Conservation (phyloP, 352 stramenopile species). For the Pythium coloratum region DNA sequence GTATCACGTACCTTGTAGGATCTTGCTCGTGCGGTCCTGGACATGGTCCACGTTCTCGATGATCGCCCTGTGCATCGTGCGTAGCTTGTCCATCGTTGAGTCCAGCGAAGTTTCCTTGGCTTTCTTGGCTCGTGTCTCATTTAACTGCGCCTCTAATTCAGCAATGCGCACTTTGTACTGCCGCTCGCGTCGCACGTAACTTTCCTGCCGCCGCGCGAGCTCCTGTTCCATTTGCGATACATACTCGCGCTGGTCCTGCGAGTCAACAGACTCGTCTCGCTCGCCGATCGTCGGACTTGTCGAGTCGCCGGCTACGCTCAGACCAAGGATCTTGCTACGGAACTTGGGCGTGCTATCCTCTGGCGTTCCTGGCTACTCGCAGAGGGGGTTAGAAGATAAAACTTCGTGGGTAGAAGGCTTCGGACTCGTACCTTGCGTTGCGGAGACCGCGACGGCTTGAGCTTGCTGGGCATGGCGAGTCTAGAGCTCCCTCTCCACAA, state of each 20-base stretch:
- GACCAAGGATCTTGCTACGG: slow-evolving; percentile 50
- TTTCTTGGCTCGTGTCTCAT: slow-evolving; percentile 70
- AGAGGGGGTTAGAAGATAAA: no score
- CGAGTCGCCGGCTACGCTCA: slow-evolving; percentile 53
- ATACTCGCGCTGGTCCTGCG: slow-evolving; percentile 44
- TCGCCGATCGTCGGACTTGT: slow-evolving; percentile 25
- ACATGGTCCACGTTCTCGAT: slow-evolving; percentile 89
- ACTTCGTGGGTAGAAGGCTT: no score
- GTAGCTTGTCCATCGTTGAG: slow-evolving; percentile 77
- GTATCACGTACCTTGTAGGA: slow-evolving; percentile 56
- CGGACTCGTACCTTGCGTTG: slow-evolving; percentile 12
- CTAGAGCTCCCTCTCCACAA: slow-evolving; percentile 1
- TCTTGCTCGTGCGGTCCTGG: slow-evolving; percentile 89
- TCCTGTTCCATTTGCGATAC: slow-evolving; percentile 62
- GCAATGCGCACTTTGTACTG: slow-evolving; percentile 87
- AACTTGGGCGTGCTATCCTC: slow-evolving; percentile 53
- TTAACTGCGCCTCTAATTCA: slow-evolving; percentile 72
- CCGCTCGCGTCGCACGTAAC: slow-evolving; percentile 84
- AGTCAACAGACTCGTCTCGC: slow-evolving; percentile 32
- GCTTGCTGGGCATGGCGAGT: slow-evolving; percentile 14
- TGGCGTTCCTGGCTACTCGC: slow-evolving; percentile 24
- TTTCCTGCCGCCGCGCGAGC: slow-evolving; percentile 68
- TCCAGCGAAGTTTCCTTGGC: slow-evolving; percentile 70
- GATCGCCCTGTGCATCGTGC: slow-evolving; percentile 84
- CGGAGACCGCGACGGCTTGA: slow-evolving; percentile 21